Evolutionary conservation across 192 early-diverging fungal species (phyloP).

Genomic region (Coemansia sp.): DNA sequence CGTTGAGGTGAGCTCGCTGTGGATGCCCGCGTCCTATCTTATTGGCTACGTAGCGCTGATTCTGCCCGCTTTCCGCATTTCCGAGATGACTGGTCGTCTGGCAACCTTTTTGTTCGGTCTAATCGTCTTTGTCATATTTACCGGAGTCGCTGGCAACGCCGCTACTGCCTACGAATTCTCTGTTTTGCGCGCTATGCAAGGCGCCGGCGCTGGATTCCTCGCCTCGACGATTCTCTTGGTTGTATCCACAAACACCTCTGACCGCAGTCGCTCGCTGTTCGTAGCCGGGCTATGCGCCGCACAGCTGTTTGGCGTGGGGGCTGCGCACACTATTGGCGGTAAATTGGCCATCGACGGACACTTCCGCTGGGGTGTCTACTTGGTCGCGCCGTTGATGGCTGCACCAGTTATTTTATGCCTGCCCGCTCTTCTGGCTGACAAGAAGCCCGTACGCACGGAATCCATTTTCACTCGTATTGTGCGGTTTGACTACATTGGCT

Average conservation of each 20-base stretch:
- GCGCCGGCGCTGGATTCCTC: slow-evolving; percentile 42
- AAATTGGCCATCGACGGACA: slow-evolving; percentile 34
- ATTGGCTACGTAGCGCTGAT: slow-evolving; percentile 45
- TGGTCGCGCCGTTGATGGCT: slow-evolving; percentile 43
- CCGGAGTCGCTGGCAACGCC: slow-evolving; percentile 31
- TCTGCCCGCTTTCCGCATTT: slow-evolving; percentile 38
- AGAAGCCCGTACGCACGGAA: slow-evolving; percentile 20
- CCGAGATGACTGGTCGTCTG: slow-evolving; percentile 32
- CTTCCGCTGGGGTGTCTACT: slow-evolving; percentile 43
- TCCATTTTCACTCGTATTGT: slow-evolving; percentile 22
- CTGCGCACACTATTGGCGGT: slow-evolving; percentile 46
- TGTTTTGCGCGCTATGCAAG: slow-evolving; percentile 47
- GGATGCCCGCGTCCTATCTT: slow-evolving; percentile 51
- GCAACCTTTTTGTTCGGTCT: slow-evolving; percentile 40
- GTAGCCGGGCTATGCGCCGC: slow-evolving; percentile 34
- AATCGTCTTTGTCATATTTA: slow-evolving; percentile 36
- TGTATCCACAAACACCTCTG: slow-evolving; percentile 25
- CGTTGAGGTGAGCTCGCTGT: slow-evolving; percentile 48
- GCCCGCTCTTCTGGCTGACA: slow-evolving; percentile 33
- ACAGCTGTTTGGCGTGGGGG: slow-evolving; percentile 48
- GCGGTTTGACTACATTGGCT: slow-evolving; percentile 37
- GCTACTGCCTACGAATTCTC: slow-evolving; percentile 28
- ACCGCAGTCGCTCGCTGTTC: slow-evolving; percentile 38
- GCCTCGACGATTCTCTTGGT: slow-evolving; percentile 21
- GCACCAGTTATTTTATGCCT: slow-evolving; percentile 39